phyloP scores from a whole-genome alignment of 1,139 yeast species.

The Scheffersomyces titani region DNA sequence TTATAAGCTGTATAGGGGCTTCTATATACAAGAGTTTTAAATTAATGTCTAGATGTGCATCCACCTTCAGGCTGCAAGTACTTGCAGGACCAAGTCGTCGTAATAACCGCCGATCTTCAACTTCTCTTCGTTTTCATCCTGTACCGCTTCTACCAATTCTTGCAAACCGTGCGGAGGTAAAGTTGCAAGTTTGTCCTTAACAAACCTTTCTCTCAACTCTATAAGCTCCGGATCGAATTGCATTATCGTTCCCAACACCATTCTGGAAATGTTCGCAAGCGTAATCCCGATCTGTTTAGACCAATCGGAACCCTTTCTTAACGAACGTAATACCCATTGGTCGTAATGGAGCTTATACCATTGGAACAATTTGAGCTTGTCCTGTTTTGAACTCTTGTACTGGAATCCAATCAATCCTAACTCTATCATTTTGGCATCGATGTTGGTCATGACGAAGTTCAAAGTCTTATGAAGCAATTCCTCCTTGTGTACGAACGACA shows the following conservation, averaged over 20 bases:
- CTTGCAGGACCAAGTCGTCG: constrained; percentile 3
- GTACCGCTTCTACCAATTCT: constrained; percentile 20
- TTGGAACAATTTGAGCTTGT: constrained; percentile 40
- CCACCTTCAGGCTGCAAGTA: background rate
- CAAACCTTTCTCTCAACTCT: constrained; percentile 23
- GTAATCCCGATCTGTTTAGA: constrained; percentile 40
- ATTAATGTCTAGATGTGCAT: background rate
- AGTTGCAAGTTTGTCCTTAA: constrained; percentile 26
- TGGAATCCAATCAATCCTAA: constrained; percentile 54
- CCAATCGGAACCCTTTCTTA: constrained; percentile 47
- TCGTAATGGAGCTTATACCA: constrained; percentile 59
- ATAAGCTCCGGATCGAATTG: constrained; percentile 30
- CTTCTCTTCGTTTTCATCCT: constrained; percentile 22
- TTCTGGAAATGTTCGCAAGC: constrained; percentile 38
- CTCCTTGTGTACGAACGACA: constrained; percentile 47
- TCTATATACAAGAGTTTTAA: background rate
- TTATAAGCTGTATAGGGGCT: background rate
- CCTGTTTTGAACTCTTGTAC: constrained; percentile 18
- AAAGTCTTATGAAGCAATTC: constrained; percentile 54
- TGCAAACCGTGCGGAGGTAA: constrained; percentile 40
- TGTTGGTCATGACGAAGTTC: constrained; percentile 56
- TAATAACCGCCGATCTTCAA: constrained; percentile 9
- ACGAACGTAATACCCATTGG: constrained; percentile 48
- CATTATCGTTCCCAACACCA: constrained; percentile 47
- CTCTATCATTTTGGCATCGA: constrained; percentile 56